Evolutionary conservation across 257 asterid species (phyloP), one percentile per base, ranked within the genome.

Genomic region (Nicotiana undulata): DNA sequence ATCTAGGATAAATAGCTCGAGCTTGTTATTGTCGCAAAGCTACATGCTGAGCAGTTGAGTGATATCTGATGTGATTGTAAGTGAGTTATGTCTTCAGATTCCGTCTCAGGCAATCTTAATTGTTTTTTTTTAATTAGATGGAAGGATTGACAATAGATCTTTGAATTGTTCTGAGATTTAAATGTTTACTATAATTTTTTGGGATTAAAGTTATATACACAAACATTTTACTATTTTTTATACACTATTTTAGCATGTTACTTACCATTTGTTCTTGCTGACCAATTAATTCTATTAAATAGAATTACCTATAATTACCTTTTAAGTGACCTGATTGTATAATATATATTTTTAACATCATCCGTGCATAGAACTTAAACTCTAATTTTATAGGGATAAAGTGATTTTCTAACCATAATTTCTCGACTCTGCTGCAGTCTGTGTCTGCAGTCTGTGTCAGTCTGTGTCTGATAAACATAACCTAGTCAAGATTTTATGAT

Each of bases 401-500:
- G 4, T 9, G 22, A 18, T 20, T 18, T 34, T 3, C 28, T 18
- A 18, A 68, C 12, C 18, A 20, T 40, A 68, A 40, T 68, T 11
- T 68, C 22, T 6, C 20, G 0, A 22, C 31, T n/a, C 9, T 67
- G 55, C 37, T 37, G 32, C 32, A 68, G 13, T 10, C 11, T 68
- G 20, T 22, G 13, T 20, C 44, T 44, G 77, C n/a, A n/a, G n/a
- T n/a, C n/a, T n/a, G n/a, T n/a, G n/a, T n/a, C 32, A 68, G 13
- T 10, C 11, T 68, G 20, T 22, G 13, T 20, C 44, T 44, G 77
- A 68, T 68, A 40, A 68, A 55, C 77, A 68, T 31, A 37, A 52
- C 46, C 9, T 40, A 40, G 46, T 40, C 46, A 40, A 40, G 11
- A 22, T 87, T 82, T 81, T 85, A 88, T 89, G 72, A 95, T 95